Percentiles rank a stretch among this genome's conserved stretches.
Conservation (phyloP, 257 asterid genomes). For the Phtheirospermum japonicum region DNA sequence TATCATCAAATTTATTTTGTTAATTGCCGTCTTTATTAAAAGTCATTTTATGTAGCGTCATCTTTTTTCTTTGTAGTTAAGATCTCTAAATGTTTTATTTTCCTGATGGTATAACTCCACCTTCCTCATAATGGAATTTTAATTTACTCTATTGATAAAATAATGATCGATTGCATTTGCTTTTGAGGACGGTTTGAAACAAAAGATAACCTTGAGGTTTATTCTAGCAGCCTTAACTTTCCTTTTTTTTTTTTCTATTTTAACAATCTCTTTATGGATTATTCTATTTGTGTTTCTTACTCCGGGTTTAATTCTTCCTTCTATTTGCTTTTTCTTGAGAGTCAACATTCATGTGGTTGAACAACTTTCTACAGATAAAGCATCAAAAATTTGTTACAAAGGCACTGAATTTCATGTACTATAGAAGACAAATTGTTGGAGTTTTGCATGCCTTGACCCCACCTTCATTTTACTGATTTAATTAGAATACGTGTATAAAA, state of each 20-base stretch:
- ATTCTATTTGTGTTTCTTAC: neutral
- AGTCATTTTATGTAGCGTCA: neutral
- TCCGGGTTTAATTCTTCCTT: neutral
- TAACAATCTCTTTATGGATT: too few relatives aligned
- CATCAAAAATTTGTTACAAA: constrained; percentile 25
- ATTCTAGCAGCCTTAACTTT: too few relatives aligned
- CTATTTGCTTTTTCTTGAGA: neutral
- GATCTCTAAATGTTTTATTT: too few relatives aligned
- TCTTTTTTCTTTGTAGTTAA: too few relatives aligned
- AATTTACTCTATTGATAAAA: too few relatives aligned
- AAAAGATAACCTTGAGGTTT: too few relatives aligned
- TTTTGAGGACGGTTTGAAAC: too few relatives aligned
- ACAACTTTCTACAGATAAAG: neutral
- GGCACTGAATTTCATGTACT: constrained; percentile 33
- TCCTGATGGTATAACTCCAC: too few relatives aligned
- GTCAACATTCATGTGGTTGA: constrained; percentile 9
- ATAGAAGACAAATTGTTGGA: constrained; percentile 20
- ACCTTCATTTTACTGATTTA: neutral
- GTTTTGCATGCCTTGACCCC: constrained; percentile 20
- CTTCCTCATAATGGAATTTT: too few relatives aligned
- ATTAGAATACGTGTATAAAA: too few relatives aligned
- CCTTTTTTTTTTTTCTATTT: neutral
- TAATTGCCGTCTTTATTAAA: too few relatives aligned
- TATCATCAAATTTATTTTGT: neutral
- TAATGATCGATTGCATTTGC: too few relatives aligned